These are phyloP conservation scores for Arabidopsis thaliana DNA, from an alignment of 345 rosid species.

Conservation along the genomic window TAIR10.1 NC_003076.8:24239001-24239500, in stretches of 20 bases:
- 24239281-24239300: not conserved
- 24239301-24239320: not conserved
- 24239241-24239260: conserved; percentile 12
- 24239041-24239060: not conserved
- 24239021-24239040: not conserved
- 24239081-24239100: too few species aligned
- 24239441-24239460: conserved; percentile 40
- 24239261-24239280: conserved; percentile 4
- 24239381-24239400: conserved; percentile 43
- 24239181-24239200: not conserved
- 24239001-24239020: not conserved
- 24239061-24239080: not conserved
- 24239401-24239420: conserved; percentile 39
- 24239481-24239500: conserved; percentile 28
- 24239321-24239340: conserved; percentile 44
- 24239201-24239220: not conserved
- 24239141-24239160: not conserved
- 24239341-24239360: conserved; percentile 48
- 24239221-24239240: conserved; percentile 22
- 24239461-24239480: conserved; percentile 28
- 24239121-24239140: not conserved
- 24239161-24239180: conserved; percentile 3
- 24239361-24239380: conserved; percentile 43
- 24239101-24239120: not conserved
- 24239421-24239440: conserved; percentile 40